Conservation (phyloP, 2,329 filamentous ascomycete genomes). For the Sclerotinia subarctica region DNA sequence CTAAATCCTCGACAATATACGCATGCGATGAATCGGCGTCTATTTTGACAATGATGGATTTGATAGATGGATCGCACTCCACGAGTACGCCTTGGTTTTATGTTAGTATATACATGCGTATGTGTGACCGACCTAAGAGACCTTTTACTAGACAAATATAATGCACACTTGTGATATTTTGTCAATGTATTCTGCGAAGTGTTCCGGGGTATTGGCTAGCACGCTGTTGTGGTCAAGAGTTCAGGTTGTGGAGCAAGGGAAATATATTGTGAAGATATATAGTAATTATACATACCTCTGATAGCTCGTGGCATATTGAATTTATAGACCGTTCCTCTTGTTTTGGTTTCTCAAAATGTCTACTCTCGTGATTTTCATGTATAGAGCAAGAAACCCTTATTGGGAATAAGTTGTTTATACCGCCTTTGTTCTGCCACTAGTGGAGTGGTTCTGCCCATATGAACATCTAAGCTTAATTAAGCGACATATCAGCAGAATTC, state of each 20-base stretch:
- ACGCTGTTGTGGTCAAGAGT: background rate
- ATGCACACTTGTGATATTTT: background rate
- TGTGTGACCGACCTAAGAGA: too few species aligned
- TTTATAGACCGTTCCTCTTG: background rate
- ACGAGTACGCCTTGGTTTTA: conserved; percentile 61
- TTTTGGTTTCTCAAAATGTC: background rate
- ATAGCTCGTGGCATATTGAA: conserved; percentile 54
- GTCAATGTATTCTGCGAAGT: background rate
- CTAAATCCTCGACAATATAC: conserved; percentile 76
- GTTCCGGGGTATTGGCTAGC: background rate
- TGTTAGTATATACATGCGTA: background rate
- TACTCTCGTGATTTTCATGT: background rate
- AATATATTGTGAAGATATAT: background rate
- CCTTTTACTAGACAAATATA: background rate
- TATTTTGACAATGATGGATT: conserved; percentile 77
- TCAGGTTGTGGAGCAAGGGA: background rate
- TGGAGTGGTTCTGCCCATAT: too few species aligned
- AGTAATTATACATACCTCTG: conserved; percentile 44
- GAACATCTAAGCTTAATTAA: too few species aligned
- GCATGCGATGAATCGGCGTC: conserved; percentile 63
- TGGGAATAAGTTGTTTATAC: background rate
- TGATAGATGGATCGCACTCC: conserved; percentile 83
- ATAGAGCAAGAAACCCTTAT: too few species aligned
- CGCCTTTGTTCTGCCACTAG: too few species aligned
- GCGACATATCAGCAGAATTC: too few species aligned